phyloP scores from a whole-genome alignment of 139 green algal genomes.

The Closterium sp. region DNA sequence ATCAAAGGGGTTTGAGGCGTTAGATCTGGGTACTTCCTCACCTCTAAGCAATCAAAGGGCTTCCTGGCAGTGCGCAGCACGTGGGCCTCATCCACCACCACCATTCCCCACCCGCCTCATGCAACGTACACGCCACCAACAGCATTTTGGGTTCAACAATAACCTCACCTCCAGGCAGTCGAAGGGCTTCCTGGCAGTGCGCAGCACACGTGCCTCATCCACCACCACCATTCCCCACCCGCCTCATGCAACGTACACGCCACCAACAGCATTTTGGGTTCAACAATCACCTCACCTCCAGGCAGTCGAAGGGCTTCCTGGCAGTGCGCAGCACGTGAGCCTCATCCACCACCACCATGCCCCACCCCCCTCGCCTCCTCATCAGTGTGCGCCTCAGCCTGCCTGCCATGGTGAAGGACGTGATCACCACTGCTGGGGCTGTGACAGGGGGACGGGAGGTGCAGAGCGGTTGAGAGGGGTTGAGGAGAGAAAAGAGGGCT shows the following conservation, averaged over 20 bases:
- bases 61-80: slow-evolving; percentile 70
- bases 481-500: too few relatives aligned
- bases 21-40: too few relatives aligned
- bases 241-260: too few relatives aligned
- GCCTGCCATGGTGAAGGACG: slow-evolving; percentile 84
- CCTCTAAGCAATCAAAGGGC: slow-evolving; percentile 36
- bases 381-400: slow-evolving; percentile 55
- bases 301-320: slow-evolving; percentile 28
- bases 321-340: slow-evolving; percentile 77
- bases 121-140: too few relatives aligned
- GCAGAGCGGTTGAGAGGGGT: too few relatives aligned
- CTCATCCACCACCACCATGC: slow-evolving; percentile 81
- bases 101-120: slow-evolving; percentile 64
- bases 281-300: slow-evolving; percentile 56
- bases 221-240: slow-evolving; percentile 76
- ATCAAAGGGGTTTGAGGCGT: slow-evolving; percentile 13
- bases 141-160: too few relatives aligned
- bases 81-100: slow-evolving; percentile 83
- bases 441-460: slow-evolving; percentile 1
- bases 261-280: too few relatives aligned
- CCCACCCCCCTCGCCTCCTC: slow-evolving; percentile 54
- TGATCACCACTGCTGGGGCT: slow-evolving; percentile 66
- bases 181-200: slow-evolving; percentile 57
- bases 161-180: slow-evolving; percentile 61
- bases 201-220: slow-evolving; percentile 81